phyloP scores from a whole-genome alignment of 495 filamentous ascomycete genomes.

The Wilcoxina mikolae region DNA sequence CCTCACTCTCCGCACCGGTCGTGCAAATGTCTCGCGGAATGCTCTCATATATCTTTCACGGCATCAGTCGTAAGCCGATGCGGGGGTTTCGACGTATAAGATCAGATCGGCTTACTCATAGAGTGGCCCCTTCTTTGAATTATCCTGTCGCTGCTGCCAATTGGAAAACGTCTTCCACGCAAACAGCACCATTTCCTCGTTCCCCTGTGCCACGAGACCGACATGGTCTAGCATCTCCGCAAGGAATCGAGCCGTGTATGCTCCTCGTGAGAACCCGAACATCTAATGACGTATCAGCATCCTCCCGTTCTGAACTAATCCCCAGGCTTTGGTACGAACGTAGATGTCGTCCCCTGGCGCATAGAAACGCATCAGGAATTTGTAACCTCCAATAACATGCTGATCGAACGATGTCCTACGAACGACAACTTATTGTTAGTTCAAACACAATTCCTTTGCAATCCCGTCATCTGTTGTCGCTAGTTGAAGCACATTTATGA shows the following conservation, averaged over 20 bases:
- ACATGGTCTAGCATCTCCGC: constrained; percentile 80
- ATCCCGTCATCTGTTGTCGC: no score
- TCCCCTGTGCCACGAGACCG: constrained; percentile 64
- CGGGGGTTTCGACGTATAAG: neutral
- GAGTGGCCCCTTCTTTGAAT: constrained; percentile 45
- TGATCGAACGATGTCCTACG: constrained; percentile 57
- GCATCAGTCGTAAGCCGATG: neutral
- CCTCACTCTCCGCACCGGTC: constrained; percentile 56
- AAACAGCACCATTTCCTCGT: constrained; percentile 72
- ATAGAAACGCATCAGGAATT: constrained; percentile 81
- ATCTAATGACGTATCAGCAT: constrained; percentile 36
- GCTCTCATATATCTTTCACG: constrained; percentile 47
- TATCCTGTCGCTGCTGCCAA: constrained; percentile 57
- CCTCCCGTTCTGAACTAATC: no score
- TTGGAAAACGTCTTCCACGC: constrained; percentile 78
- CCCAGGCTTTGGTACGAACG: neutral
- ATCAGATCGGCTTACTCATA: constrained; percentile 36
- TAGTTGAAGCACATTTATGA: no score
- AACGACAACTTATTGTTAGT: constrained; percentile 1
- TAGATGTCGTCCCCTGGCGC: constrained; percentile 62
- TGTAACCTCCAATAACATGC: constrained; percentile 73
- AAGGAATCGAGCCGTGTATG: constrained; percentile 76
- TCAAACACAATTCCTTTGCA: no score
- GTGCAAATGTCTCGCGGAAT: constrained; percentile 72
- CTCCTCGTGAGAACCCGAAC: constrained; percentile 73